A percentile compares a stretch with the other conserved stretches of the same genome.
Evolutionary conservation across 331 rosid genomes (phyloP).

Genomic region (Phaseolus coccineus): DNA sequence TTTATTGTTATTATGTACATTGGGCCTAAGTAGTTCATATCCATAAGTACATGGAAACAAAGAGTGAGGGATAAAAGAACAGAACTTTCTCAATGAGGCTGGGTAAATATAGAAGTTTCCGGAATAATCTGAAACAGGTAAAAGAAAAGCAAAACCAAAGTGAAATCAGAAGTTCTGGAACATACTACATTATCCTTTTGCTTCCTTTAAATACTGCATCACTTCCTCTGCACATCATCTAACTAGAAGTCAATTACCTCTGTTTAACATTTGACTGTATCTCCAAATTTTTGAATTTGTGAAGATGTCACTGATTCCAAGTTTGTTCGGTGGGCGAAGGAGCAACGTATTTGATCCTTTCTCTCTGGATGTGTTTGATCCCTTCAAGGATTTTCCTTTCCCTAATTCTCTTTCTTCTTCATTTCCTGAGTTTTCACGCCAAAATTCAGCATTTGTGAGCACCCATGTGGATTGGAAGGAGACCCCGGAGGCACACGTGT

Average conservation of each 20-base stretch:
- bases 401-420: not conserved
- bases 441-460: constrained; percentile 12
- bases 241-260: not conserved
- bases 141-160: not conserved
- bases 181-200: not conserved
- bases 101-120: not conserved
- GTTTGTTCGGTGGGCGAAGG: not conserved
- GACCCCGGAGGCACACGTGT: constrained; percentile 12
- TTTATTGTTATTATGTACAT: too few relatives aligned
- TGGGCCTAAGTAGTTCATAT: too few relatives aligned
- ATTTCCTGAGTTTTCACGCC: not conserved
- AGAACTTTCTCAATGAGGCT: not conserved
- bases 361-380: not conserved
- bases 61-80: not conserved
- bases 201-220: not conserved
- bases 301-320: constrained; percentile 9
- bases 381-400: constrained; percentile 16
- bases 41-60: too few relatives aligned
- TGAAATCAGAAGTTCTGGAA: not conserved
- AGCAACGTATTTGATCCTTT: constrained; percentile 4
- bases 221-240: not conserved
- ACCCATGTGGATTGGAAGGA: constrained; percentile 1
- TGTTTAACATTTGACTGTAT: too few relatives aligned
- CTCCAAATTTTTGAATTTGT: too few relatives aligned
- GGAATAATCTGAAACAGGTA: not conserved